phyloP scores from a whole-genome alignment of 2,329 filamentous ascomycete species.

The Colletotrichum cordylinicola region DNA sequence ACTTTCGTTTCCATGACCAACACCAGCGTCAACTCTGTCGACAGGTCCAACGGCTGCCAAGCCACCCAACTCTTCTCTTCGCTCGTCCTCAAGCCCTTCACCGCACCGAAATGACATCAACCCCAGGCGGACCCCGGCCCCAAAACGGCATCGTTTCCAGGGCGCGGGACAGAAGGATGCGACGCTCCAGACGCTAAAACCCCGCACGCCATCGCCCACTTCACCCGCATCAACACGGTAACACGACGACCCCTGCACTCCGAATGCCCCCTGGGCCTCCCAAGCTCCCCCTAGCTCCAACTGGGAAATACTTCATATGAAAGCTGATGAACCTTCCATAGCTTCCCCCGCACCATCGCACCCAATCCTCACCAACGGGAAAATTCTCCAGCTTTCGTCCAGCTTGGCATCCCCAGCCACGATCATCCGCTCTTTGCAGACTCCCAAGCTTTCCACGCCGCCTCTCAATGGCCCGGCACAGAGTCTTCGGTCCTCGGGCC shows the following conservation, averaged over 20 bases:
- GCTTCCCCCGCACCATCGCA: constrained; percentile 7
- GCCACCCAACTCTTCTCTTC: not conserved
- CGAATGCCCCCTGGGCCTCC: not conserved
- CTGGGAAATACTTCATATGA: not conserved
- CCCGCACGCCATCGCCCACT: constrained; percentile 5
- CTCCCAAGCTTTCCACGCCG: constrained; percentile 1
- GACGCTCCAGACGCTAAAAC: constrained; percentile 17
- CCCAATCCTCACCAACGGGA: not conserved
- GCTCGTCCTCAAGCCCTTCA: not conserved
- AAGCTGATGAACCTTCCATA: not conserved
- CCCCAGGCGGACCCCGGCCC: not conserved
- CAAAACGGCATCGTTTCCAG: constrained; percentile 1
- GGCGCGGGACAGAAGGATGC: constrained; percentile 12
- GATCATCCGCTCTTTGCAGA: not conserved
- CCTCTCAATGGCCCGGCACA: constrained; percentile 17
- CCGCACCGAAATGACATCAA: constrained; percentile 17
- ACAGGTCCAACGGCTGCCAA: not conserved
- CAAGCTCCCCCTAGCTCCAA: not conserved
- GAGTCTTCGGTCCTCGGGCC: constrained; percentile 10
- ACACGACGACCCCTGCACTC: not conserved
- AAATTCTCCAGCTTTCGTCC: not conserved
- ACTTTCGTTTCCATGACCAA: not conserved
- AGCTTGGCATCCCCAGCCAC: constrained; percentile 10
- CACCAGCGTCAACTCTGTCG: not conserved
- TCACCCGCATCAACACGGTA: not conserved